Evolutionary conservation across 352 stramenopile genomes (phyloP), one percentile per base, ranked within the genome.

Genomic region (Phytophthora pluvialis): DNA sequence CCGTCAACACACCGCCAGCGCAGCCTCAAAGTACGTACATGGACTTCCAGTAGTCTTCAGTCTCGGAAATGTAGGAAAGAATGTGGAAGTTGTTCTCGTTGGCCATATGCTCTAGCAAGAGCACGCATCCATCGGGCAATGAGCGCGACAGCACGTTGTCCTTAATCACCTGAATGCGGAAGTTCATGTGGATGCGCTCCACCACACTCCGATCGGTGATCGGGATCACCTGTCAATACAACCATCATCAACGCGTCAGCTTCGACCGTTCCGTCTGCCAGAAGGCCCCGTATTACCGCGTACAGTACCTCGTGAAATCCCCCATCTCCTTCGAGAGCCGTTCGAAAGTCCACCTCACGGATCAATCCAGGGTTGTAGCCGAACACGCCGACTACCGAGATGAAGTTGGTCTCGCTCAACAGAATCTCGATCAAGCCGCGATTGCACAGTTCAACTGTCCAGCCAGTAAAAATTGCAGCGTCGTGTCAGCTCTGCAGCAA

Each of bases 1-100:
- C n/a, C 46, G 33, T 16, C 25, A n/a, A 12, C 7, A 13, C 54
- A 16, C 31, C 36, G n/a, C 11, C 13, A 15, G 9, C 18, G n/a
- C 13, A 25, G n/a, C 16, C 59, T 43, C 5, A 38, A 28, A 36
- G 29, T 7, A 77, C 79, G 53, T 83, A 89, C 80, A 88, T 82
- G 25, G 67, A 16, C 47, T 87, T 73, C 73, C 80, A 90, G 62
- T 94, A 95, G 26, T 80, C 67, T 40, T 91, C 74, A 15, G 74
- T 76, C 54, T 94, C 83, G 11, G 74, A 88, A 58, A 95, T 86
- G 52, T 91, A 95, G 43, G 83, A 82, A 26, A 95, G 64, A 40
- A 95, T 95, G 58, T 88, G 65, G 60, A 81, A 93, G 60, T 92
- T 95, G 73, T 95, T 93, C 51, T 95, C 87, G 64, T 94, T 94